phyloP scores from a whole-genome alignment of 768 basidiomycete genomes.

The Kwoniella dendrophila region DNA sequence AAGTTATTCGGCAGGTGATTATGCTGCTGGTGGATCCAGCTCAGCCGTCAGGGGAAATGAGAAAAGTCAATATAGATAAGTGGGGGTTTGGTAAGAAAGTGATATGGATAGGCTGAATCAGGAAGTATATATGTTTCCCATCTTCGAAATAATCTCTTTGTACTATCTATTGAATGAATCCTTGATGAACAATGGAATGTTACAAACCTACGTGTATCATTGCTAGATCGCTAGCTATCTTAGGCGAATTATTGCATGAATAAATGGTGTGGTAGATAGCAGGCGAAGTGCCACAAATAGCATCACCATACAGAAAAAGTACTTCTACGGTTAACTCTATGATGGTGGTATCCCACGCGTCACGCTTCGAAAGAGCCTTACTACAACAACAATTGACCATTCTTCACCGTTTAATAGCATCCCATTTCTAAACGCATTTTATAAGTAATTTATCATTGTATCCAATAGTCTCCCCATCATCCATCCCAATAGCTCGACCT shows the following conservation, averaged over 20 bases:
- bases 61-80: slow-evolving; percentile 18
- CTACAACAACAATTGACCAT: not conserved
- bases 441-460: not conserved
- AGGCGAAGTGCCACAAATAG: too few species aligned
- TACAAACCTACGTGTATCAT: too few species aligned
- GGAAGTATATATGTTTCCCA: not conserved
- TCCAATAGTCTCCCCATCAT: too few species aligned
- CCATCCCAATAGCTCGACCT: too few species aligned
- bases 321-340: not conserved
- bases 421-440: too few species aligned
- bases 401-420: not conserved
- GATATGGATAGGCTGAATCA: not conserved
- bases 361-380: not conserved
- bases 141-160: too few species aligned
- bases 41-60: slow-evolving; percentile 1
- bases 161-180: too few species aligned
- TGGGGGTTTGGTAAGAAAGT: not conserved
- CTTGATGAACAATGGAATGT: too few species aligned
- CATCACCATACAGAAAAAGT: too few species aligned
- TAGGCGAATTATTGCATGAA: too few species aligned
- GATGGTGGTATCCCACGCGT: not conserved
- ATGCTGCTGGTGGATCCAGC: not conserved
- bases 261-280: too few species aligned
- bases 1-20: slow-evolving; percentile 24
- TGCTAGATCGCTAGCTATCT: too few species aligned